Evolutionary conservation across 768 basidiomycete genomes (phyloP), one percentile per base, ranked within the genome.

Genomic region (Gymnopilus dilepis): DNA sequence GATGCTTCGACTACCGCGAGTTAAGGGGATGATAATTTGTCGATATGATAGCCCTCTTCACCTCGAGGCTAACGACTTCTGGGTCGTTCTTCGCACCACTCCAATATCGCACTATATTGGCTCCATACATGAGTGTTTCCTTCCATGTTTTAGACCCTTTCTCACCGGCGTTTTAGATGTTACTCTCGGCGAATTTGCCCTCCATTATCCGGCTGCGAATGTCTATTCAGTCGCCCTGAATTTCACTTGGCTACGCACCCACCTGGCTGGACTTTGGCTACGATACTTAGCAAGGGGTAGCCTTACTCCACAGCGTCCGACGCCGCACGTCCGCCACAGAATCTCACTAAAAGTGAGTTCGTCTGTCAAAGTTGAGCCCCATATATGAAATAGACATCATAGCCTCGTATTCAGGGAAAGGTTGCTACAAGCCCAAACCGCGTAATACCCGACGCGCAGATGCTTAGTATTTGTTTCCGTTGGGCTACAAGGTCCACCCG

Each of bases 311-410:
- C 30, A 17, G 47, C 28, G 7, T 15, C 45, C 28, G 43, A 50
- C 21, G 37, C 57, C 47, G 57, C 57, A 38, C 47, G 47, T 40
- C 43, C 59, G 59, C 59, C 59, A 60, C 59, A 60, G 59, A 60
- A 60, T 53, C 45, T 34, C 41, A 58, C 57, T 50, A 58, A 24
- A 38, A 28, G 31, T 54, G 52, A n/a, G 34, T 53, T 38, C 19
- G 45, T 37, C 51, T 52, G 51, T 37, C 51, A 52, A 34, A 33
- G 22, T 47, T 12, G 22, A 12, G 43, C 43, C 19, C 30, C 47
- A 50, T 50, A 31, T n/a, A 50, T n/a, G 30, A 50, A 50, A 17
- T 19, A 17, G 15, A 50, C 22, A 31, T 31, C 47, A 30, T 31
- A 28, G 26, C 15, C 9, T 47, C 5, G 45, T n/a, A n/a, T 50